Base-by-base conservation (phyloP, 257 asterid species). In the Salvia splendens region DNA sequence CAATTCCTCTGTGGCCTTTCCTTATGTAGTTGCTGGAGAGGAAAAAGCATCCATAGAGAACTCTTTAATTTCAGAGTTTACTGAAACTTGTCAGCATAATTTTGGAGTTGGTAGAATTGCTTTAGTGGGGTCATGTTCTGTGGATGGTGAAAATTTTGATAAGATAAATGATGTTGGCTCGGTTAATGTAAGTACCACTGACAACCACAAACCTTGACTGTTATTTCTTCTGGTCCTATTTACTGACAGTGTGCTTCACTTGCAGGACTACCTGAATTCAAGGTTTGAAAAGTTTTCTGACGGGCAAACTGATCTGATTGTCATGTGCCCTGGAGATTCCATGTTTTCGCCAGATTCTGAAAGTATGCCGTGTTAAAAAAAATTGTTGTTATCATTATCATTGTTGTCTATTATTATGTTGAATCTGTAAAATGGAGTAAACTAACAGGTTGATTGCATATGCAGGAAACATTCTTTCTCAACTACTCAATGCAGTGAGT, bases 1-100 rank as follows among this genome's bases (percentile, higher is more conserved):
- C 81, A 91, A 77, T 76, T 85, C 75, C 77, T 94, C 99, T 49
- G 47, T 91, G 71, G 97, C 95, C 55, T 94, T 85, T 74, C 99
- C 99, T 8, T 94, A 86, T 54, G 73, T 91, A 36, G 82, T 85
- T 73, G 79, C 89, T 49, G 83, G 88, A 17, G 89, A 84, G 72
- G 91, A 80, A 65, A 72, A 79, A 53, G 82, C 65, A 64, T 77
- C 96, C 11, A 72, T 88, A 58, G 99, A 87, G 62, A 83, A 73
- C 75, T 84, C 87, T 60, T 72, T 94, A 80, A 76, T 94, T 74
- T 82, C 95, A 78, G 95, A 85, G 75, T 84, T 94, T 77, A 3
- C 84, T 45, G 83, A 82, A 63, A 61, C 81, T 47, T 91, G 99
- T 74, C 89, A 84, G 78, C 80, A 78, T 68, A 81, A 75, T 66